Percentiles rank a stretch among this genome's conserved stretches.
phyloP scores from a whole-genome alignment of 208 protist genomes.

The Leishmania major region DNA sequence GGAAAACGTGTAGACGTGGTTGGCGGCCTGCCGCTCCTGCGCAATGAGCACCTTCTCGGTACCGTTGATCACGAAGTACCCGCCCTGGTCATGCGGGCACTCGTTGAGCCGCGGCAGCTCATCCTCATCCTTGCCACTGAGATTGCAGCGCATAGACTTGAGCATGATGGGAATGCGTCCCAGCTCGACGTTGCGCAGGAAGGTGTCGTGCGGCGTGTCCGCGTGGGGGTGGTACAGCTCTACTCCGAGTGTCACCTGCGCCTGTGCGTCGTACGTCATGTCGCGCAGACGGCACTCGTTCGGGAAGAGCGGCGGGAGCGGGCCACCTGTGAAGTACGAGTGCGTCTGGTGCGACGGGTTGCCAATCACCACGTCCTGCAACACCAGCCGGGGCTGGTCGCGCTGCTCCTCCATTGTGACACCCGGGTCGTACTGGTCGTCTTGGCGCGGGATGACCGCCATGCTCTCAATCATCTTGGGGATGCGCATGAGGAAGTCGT shows the following conservation, averaged over 20 bases:
- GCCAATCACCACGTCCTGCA: constrained; percentile 84
- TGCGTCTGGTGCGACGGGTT: constrained; percentile 74
- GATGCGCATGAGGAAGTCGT: constrained; percentile 95
- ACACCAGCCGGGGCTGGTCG: constrained; percentile 70
- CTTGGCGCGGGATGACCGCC: constrained; percentile 70
- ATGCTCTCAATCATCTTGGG: constrained; percentile 81
- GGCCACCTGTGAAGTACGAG: constrained; percentile 46
- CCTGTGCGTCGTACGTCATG: constrained; percentile 92
- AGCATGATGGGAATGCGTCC: constrained; percentile 99
- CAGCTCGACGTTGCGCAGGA: constrained; percentile 91
- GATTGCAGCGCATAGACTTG: constrained; percentile 96
- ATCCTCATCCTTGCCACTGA: constrained; percentile 90
- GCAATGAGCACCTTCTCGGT: constrained; percentile 98
- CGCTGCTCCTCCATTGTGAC: constrained; percentile 48
- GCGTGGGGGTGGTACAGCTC: constrained; percentile 60
- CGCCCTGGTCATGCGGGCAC: constrained; percentile 98
- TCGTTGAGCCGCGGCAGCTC: constrained; percentile 96
- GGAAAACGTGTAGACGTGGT: constrained; percentile 97
- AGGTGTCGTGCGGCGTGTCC: constrained; percentile 37
- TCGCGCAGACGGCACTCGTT: constrained; percentile 97
- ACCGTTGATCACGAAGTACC: constrained; percentile 99
- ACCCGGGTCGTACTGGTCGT: constrained; percentile 82
- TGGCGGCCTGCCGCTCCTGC: constrained; percentile 97
- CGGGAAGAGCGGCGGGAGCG: constrained; percentile 89
- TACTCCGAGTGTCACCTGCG: constrained; percentile 61